Conservation (phyloP, 1,139 yeast genomes). For the Kodamaea plutei region DNA sequence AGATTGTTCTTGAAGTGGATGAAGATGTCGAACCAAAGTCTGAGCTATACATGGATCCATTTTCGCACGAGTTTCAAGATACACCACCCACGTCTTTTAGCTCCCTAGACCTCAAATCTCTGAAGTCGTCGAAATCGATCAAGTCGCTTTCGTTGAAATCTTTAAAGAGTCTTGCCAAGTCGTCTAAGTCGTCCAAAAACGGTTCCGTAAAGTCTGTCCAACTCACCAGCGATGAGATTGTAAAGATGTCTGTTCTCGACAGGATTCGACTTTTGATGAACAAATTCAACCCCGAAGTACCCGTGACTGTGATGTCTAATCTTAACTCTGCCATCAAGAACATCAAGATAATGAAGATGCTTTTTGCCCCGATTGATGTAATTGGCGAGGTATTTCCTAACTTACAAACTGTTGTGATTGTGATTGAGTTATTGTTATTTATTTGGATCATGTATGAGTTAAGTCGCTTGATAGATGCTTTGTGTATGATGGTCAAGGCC, state of each 20-base stretch:
- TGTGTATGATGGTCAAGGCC: slow-evolving; percentile 46
- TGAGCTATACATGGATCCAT: slow-evolving; percentile 33
- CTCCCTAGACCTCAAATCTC: slow-evolving; percentile 8
- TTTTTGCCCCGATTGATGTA: slow-evolving; percentile 43
- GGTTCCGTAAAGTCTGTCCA: slow-evolving; percentile 1
- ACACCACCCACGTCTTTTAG: slow-evolving; percentile 30
- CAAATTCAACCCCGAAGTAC: slow-evolving; percentile 7
- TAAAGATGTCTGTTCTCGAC: not conserved
- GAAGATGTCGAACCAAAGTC: slow-evolving; percentile 24
- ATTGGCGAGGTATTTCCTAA: slow-evolving; percentile 37
- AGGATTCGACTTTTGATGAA: slow-evolving; percentile 1
- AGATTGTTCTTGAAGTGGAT: slow-evolving; percentile 25
- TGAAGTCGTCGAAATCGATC: not conserved
- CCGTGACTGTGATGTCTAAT: slow-evolving; percentile 19
- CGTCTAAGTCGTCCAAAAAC: slow-evolving; percentile 1
- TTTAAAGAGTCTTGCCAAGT: not conserved
- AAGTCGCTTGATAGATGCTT: slow-evolving; percentile 41
- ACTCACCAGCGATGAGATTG: not conserved
- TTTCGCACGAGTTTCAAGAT: slow-evolving; percentile 30
- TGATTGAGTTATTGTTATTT: slow-evolving; percentile 37
- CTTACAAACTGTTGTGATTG: slow-evolving; percentile 37
- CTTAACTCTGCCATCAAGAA: slow-evolving; percentile 33
- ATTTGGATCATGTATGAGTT: slow-evolving; percentile 43
- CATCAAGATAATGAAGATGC: slow-evolving; percentile 33
- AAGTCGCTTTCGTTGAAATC: not conserved